Base-by-base conservation (phyloP, 495 filamentous ascomycete species). In the Glonium stellatum region DNA sequence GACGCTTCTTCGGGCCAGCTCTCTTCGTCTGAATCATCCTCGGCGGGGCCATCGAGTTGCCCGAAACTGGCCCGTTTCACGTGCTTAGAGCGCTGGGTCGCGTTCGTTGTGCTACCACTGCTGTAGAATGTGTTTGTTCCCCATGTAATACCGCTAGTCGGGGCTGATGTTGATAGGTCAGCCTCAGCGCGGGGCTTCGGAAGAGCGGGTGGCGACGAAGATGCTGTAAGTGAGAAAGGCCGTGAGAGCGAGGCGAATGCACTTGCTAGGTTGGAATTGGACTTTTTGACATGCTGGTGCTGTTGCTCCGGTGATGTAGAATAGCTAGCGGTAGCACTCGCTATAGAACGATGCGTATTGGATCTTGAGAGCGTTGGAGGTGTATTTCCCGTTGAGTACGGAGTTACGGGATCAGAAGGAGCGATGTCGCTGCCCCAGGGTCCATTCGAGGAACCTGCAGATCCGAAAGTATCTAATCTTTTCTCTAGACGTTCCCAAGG, bases 291-390 rank as follows among this genome's bases (percentile, higher is more conserved):
- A 15, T 54, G 55, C 63, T 47, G 51, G 39, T 71, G 49, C 44
- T 71, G n/a, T 55, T 76, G 61, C 73, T 84, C 88, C 13, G 89
- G 87, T 15, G 88, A 95, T 0, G 83, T 84, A 0, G 88, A 90
- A 21, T 87, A 72, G 69, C 81, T 86, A 0, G 83, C 79, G n/a
- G 80, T 73, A 64, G 35, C 76, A 71, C 21, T 60, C 11, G 58
- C 41, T 2, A 54, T 77, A 64, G 37, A 70, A 22, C 66, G 69
- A 23, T 44, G 48, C 2, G 66, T 67, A 47, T 55, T 59, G 9
- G 60, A 46, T 18, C 69, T 64, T 4, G 61, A 67, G 0, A 67
- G 49, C 21, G 23, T 54, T 15, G 88, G 88, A 41, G 88, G 89
- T 4, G 87, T 92, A 27, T 84, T 82, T 48, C 87, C 84, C 0